Base-by-base conservation (phyloP, 208 protist genomes). In the Phytomonas sp. region DNA sequence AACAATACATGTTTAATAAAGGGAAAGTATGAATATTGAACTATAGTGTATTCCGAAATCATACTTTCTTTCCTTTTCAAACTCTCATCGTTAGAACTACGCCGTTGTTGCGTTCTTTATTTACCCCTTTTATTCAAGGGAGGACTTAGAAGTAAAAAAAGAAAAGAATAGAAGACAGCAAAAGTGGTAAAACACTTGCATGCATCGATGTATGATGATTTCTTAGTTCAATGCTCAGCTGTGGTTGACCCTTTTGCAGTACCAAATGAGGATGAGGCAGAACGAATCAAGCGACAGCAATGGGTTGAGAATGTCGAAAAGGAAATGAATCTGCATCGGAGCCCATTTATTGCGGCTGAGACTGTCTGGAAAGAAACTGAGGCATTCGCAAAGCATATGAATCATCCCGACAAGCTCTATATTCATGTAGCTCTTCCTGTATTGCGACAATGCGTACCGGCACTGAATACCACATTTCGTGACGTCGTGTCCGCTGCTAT, bases 321-420 rank as follows among this genome's bases (percentile, higher is more conserved):
- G 11, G 86, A 87, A 64, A 79, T 95, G 68, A 67, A 63, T 4
- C 73, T 72, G 37, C 79, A 92, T 67, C 79, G 81, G 37, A 96
- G 91, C 60, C 88, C 88, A 16, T 93, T 96, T 65, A 73, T 96
- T 4, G 91, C 91, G 29, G 86, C 91, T 11, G 91, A 96, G 66
- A 80, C 87, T 14, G 70, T 96, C 11, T 70, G 93, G 65, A 75
- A 70, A 30, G 77, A 93, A 64, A 67, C 94, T 75, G 74, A 84
- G 26, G 78, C 79, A 67, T 80, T 78, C 70, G 75, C 73, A 26
- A 56, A 64, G 4, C 49, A 66, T 30, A 30, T 88, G 30, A 65
- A 75, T 42, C 73, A 79, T 32, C 79, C 77, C 6, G 80, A 91
- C 40, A 74, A 82, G 23, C 77, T 96, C 34, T 89, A 88, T 60